These are phyloP conservation scores for Scleroderma bovista DNA, from an alignment of 768 basidiomycete species.

Conservation along the genomic window DNA sequence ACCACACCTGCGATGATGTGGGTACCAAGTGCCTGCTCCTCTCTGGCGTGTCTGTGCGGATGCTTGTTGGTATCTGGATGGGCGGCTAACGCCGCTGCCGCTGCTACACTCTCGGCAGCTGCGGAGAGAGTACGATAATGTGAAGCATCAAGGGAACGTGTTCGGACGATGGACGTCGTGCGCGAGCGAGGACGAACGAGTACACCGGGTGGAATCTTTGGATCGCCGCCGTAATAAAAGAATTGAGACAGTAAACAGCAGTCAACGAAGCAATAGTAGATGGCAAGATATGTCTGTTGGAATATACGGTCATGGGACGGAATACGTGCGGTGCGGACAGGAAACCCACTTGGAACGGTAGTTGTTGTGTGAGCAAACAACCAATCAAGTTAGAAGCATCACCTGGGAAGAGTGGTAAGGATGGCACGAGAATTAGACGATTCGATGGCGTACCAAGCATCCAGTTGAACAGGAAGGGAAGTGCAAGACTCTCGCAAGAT, in stretches of 20 bases:
- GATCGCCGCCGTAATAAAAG: constrained; percentile 57
- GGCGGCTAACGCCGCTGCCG: constrained; percentile 63
- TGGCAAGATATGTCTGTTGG: constrained; percentile 80
- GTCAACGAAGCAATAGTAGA: constrained; percentile 87
- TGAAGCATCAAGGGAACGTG: constrained; percentile 48
- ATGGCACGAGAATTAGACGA: background rate
- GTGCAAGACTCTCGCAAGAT: constrained; percentile 85
- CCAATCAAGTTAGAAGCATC: constrained; percentile 92
- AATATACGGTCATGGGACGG: background rate
- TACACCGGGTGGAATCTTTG: constrained; percentile 29
- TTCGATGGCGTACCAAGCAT: constrained; percentile 58
- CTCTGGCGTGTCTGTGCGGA: constrained; percentile 23
- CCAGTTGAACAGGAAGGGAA: constrained; percentile 95
- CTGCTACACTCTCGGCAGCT: constrained; percentile 68
- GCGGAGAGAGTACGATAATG: constrained; percentile 66
- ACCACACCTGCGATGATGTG: constrained; percentile 7
- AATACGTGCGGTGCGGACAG: too few relatives aligned
- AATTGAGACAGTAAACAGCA: constrained; percentile 71
- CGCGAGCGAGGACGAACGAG: constrained; percentile 38
- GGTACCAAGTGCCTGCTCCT: constrained; percentile 19
- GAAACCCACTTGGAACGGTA: constrained; percentile 85
- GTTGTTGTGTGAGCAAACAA: constrained; percentile 85
- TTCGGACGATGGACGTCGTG: constrained; percentile 39
- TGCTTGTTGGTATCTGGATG: constrained; percentile 44
- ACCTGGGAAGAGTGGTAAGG: constrained; percentile 39